These are phyloP conservation scores for Mallotus repandus DNA, from an alignment of 441 rosid genomes.

Conservation along the genomic window DNA sequence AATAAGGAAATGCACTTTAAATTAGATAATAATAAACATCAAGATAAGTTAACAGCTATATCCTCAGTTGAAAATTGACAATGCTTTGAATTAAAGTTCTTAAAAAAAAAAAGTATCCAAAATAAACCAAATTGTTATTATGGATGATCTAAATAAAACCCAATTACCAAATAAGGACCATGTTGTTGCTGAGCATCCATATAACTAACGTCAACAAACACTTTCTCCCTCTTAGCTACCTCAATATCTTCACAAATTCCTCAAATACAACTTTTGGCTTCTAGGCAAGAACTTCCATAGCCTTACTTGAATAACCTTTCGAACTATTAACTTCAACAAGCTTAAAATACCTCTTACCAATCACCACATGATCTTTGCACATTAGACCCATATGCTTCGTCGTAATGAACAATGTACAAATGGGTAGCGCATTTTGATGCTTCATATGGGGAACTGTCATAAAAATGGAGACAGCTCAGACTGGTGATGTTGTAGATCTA, in stretches of 20 bases:
- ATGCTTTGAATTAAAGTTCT: no score
- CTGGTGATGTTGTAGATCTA: slow-evolving; percentile 79
- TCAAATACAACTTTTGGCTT: slow-evolving; percentile 78
- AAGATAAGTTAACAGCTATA: no score
- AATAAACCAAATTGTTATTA: no score
- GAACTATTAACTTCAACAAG: slow-evolving; percentile 79
- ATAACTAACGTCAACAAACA: slow-evolving; percentile 83
- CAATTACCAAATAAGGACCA: slow-evolving; percentile 17
- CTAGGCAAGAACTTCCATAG: slow-evolving; percentile 70
- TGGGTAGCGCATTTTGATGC: slow-evolving; percentile 85
- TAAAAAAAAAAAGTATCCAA: no score
- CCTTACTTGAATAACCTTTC: slow-evolving; percentile 77
- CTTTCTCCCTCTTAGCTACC: slow-evolving; percentile 81
- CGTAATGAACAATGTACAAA: slow-evolving; percentile 86
- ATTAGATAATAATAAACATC: neutral
- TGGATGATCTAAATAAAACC: neutral
- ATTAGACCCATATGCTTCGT: slow-evolving; percentile 82
- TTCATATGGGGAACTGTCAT: slow-evolving; percentile 84
- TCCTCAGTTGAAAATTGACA: no score
- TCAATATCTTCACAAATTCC: slow-evolving; percentile 79
- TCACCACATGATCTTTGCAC: slow-evolving; percentile 86
- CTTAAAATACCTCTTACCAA: slow-evolving; percentile 82
- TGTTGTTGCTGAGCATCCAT: slow-evolving; percentile 92
- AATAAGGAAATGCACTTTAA: neutral
- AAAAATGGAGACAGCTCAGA: slow-evolving; percentile 62